Evolutionary conservation across 306 rosid species (phyloP).

Genomic region (Rosa persica): DNA sequence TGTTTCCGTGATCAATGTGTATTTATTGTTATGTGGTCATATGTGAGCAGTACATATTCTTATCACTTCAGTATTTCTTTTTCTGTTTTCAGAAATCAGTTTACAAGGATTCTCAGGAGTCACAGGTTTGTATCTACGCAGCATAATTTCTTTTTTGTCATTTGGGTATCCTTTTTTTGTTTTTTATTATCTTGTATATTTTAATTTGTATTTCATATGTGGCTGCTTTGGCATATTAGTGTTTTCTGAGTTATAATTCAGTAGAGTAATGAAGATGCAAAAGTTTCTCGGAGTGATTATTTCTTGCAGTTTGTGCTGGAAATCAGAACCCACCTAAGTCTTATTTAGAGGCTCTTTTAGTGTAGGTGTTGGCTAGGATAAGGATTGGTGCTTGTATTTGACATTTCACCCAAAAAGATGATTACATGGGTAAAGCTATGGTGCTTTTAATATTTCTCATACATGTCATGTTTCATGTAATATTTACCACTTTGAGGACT

Average conservation of each 20-base stretch:
- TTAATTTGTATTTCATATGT: not conserved
- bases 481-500: too few relatives aligned
- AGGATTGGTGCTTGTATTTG: not conserved
- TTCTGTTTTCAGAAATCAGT: slow-evolving; percentile 73
- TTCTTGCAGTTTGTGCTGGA: not conserved
- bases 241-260: not conserved
- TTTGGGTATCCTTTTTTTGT: not conserved
- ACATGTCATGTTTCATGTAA: too few relatives aligned
- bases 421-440: too few relatives aligned
- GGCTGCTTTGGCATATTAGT: not conserved
- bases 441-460: too few relatives aligned
- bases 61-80: not conserved
- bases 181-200: not conserved
- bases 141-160: slow-evolving; percentile 13
- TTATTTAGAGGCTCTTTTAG: not conserved
- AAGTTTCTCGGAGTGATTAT: not conserved
- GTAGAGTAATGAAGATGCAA: not conserved
- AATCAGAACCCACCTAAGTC: not conserved
- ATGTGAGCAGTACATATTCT: slow-evolving; percentile 1
- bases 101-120: slow-evolving; percentile 66
- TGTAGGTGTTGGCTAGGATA: not conserved
- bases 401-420: not conserved
- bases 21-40: not conserved
- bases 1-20: not conserved
- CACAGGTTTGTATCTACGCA: slow-evolving; percentile 59